A percentile compares a stretch with the other conserved stretches of the same genome.
Conservation (phyloP, 148 eudicot species). For the Vaccinium corymbosum region DNA sequence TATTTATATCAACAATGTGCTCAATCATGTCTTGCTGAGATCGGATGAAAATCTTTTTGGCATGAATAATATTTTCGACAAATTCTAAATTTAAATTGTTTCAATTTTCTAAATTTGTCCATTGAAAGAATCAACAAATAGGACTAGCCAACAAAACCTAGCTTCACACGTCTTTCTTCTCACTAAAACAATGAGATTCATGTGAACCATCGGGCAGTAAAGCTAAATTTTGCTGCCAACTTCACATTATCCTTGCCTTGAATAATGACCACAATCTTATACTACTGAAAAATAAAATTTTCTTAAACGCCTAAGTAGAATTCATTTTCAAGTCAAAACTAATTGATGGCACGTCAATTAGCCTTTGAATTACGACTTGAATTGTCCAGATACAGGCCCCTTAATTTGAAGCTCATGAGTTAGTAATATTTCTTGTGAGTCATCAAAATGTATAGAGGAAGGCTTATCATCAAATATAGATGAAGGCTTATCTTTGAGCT, state of each 20-base stretch:
- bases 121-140: background rate
- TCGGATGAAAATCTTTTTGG: too few relatives aligned
- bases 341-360: background rate
- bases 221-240: background rate
- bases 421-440: background rate
- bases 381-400: slow-evolving; percentile 13
- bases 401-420: background rate
- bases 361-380: background rate
- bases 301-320: background rate
- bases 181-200: slow-evolving; percentile 2
- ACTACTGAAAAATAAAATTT: background rate
- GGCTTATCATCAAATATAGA: background rate
- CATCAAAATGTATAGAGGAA: background rate
- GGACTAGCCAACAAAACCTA: background rate
- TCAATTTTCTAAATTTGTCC: background rate
- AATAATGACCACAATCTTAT: background rate
- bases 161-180: too few relatives aligned
- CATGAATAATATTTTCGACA: too few relatives aligned
- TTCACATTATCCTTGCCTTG: background rate
- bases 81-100: too few relatives aligned
- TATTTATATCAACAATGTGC: too few relatives aligned
- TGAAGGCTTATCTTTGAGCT: background rate
- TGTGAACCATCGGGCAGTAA: background rate
- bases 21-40: too few relatives aligned
- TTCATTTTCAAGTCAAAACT: background rate